Conservation (phyloP, 2,329 filamentous ascomycete species). For the Graphilbum fragrans region DNA sequence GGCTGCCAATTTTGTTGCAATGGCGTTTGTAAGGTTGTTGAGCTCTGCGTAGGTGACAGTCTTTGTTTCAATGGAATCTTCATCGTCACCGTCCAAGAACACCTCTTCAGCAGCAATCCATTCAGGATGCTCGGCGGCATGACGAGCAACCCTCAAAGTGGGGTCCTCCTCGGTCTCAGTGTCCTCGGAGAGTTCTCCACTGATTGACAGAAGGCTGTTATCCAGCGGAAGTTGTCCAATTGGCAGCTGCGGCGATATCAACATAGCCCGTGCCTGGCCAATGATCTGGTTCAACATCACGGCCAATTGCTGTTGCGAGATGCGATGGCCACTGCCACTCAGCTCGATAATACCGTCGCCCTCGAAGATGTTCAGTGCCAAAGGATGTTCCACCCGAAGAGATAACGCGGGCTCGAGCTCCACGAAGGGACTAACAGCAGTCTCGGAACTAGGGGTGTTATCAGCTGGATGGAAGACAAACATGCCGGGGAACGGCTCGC, state of each 20-base stretch:
- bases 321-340: conserved; percentile 10
- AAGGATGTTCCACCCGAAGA: conserved; percentile 25
- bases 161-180: conserved; percentile 13
- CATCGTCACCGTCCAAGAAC: conserved; percentile 26
- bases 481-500: conserved; percentile 12
- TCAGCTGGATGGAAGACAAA: conserved; percentile 14
- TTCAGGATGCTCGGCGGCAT: conserved; percentile 31
- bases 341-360: conserved; percentile 11
- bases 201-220: too few relatives aligned
- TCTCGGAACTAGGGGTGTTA: background rate
- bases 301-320: conserved; percentile 12
- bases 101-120: conserved; percentile 43
- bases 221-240: conserved; percentile 2
- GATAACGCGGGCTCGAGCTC: conserved; percentile 18
- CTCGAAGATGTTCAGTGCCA: conserved; percentile 25
- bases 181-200: background rate
- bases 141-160: conserved; percentile 22
- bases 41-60: background rate
- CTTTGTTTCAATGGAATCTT: background rate
- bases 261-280: conserved; percentile 10
- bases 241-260: conserved; percentile 7
- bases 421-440: conserved; percentile 12
- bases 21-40: background rate
- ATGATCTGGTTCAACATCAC: conserved; percentile 12
- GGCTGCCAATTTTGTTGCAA: background rate